Conservation (phyloP, 2,329 filamentous ascomycete genomes). For the Ophiosphaerella narmari region DNA sequence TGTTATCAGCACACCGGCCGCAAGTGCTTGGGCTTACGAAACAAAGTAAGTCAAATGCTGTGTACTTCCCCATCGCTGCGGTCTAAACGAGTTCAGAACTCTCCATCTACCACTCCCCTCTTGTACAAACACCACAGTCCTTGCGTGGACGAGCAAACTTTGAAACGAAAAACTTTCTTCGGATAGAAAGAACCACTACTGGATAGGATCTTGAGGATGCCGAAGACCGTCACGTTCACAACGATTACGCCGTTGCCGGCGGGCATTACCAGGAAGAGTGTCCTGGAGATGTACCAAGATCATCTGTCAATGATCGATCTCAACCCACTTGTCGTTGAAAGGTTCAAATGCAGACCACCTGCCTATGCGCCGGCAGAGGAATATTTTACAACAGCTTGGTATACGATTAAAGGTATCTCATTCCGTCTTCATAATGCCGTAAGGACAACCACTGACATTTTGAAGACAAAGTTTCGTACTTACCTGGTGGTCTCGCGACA, state of each 20-base stretch:
- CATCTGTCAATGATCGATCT: conserved; percentile 85
- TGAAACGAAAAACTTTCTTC: conserved; percentile 7
- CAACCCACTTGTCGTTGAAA: conserved; percentile 79
- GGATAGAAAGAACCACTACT: neutral
- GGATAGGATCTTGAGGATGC: conserved; percentile 55
- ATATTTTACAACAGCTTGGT: conserved; percentile 70
- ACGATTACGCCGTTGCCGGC: conserved; percentile 77
- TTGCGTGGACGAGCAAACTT: conserved; percentile 5
- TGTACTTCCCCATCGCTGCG: conserved; percentile 17
- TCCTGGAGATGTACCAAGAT: conserved; percentile 75
- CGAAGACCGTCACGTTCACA: conserved; percentile 73
- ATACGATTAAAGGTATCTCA: conserved; percentile 52
- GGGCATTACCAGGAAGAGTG: conserved; percentile 69
- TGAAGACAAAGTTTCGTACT: conserved; percentile 72
- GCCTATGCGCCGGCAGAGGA: conserved; percentile 71
- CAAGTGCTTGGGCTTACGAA: conserved; percentile 22
- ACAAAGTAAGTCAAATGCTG: conserved; percentile 28
- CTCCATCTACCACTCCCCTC: conserved; percentile 10
- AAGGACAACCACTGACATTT: conserved; percentile 6
- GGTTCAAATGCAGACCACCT: conserved; percentile 70
- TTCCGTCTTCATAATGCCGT: neutral
- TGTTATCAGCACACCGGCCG: conserved; percentile 17
- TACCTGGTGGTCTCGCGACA: conserved; percentile 68
- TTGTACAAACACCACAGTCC: conserved; percentile 9
- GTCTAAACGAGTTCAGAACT: conserved; percentile 19